Evolutionary conservation across 495 filamentous ascomycete genomes (phyloP).

Genomic region (Talaromyces borbonicus): DNA sequence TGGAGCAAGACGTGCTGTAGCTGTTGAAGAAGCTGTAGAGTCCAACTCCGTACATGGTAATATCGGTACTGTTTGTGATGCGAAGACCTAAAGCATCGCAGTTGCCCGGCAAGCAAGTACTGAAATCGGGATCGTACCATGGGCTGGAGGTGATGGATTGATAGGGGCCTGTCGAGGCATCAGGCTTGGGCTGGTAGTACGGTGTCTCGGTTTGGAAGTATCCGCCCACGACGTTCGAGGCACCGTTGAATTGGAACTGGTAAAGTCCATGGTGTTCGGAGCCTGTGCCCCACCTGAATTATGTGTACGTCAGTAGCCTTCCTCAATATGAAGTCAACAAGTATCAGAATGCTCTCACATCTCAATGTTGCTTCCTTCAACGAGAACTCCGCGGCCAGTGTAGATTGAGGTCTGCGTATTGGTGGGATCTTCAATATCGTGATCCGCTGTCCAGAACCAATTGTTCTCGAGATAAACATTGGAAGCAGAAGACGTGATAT

Average conservation of each 20-base stretch:
- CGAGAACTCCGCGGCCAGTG: slow-evolving; percentile 64
- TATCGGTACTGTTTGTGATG: slow-evolving; percentile 54
- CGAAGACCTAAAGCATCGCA: slow-evolving; percentile 85
- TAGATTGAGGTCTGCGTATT: slow-evolving; percentile 67
- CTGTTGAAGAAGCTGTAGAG: slow-evolving; percentile 84
- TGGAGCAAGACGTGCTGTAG: slow-evolving; percentile 62
- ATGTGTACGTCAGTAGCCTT: slow-evolving; percentile 2
- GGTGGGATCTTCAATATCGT: slow-evolving; percentile 81
- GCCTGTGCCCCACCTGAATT: slow-evolving; percentile 53
- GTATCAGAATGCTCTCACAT: slow-evolving; percentile 25
- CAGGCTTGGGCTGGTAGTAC: slow-evolving; percentile 83
- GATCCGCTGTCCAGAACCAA: slow-evolving; percentile 94
- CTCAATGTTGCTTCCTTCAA: slow-evolving; percentile 51
- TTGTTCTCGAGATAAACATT: slow-evolving; percentile 81
- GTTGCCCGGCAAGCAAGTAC: slow-evolving; percentile 42
- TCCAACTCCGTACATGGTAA: slow-evolving; percentile 68
- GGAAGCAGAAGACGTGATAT: slow-evolving; percentile 54
- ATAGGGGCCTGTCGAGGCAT: slow-evolving; percentile 57
- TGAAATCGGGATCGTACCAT: slow-evolving; percentile 71
- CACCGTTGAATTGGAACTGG: slow-evolving; percentile 66
- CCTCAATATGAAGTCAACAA: not conserved
- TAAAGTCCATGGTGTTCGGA: slow-evolving; percentile 86
- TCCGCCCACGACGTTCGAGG: slow-evolving; percentile 72
- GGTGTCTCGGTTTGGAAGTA: slow-evolving; percentile 88
- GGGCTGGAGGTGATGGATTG: slow-evolving; percentile 37